A percentile compares a stretch with the other conserved stretches of the same genome.
phyloP scores from a whole-genome alignment of 495 filamentous ascomycete species.

The Hapsidospora chrysogenum region DNA sequence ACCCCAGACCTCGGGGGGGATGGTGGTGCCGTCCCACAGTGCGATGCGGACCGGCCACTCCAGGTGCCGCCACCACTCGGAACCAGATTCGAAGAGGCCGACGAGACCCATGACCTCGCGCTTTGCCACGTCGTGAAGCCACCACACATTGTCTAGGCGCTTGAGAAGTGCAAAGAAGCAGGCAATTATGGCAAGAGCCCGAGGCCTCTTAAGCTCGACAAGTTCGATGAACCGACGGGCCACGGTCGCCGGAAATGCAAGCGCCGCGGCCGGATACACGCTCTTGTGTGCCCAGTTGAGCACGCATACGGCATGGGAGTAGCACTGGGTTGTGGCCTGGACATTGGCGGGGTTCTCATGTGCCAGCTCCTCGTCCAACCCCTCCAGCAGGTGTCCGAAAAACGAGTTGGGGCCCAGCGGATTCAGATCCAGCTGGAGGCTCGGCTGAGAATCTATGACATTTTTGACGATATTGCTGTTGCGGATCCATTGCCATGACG shows the following conservation, averaged over 20 bases:
- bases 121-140: conserved; percentile 37
- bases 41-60: conserved; percentile 38
- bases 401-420: conserved; percentile 20
- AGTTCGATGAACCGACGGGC: conserved; percentile 37
- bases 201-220: conserved; percentile 28
- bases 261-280: conserved; percentile 31
- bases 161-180: conserved; percentile 41
- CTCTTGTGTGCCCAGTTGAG: conserved; percentile 41
- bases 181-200: conserved; percentile 35
- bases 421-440: conserved; percentile 28
- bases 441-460: conserved; percentile 38
- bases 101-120: conserved; percentile 38
- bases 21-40: conserved; percentile 22
- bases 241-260: conserved; percentile 41
- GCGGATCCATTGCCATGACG: conserved; percentile 35
- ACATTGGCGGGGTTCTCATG: conserved; percentile 7
- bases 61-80: conserved; percentile 37
- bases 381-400: conserved; percentile 33
- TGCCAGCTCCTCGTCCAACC: conserved; percentile 29
- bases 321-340: conserved; percentile 17
- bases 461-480: conserved; percentile 29
- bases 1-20: conserved; percentile 35
- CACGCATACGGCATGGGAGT: conserved; percentile 36
- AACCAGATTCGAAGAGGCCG: conserved; percentile 28
- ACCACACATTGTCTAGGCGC: conserved; percentile 34